Conservation (phyloP, 768 basidiomycete genomes). For the Guyanaporus albipodus region DNA sequence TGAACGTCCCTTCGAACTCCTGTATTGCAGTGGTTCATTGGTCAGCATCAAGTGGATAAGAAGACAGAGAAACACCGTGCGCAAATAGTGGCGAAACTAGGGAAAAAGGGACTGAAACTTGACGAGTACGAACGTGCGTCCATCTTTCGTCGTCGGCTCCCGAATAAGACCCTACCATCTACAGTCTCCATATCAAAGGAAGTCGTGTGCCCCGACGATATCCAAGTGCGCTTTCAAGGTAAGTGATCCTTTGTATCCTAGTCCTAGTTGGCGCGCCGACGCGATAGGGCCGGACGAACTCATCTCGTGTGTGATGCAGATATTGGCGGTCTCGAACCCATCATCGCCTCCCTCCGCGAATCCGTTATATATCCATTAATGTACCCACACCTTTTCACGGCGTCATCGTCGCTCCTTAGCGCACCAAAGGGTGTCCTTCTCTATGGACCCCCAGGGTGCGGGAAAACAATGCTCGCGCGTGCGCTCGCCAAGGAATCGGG, state of each 20-base stretch:
- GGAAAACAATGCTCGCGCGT: slow-evolving; percentile 99
- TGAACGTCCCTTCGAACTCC: background rate
- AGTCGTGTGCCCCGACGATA: slow-evolving; percentile 90
- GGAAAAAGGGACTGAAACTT: slow-evolving; percentile 69
- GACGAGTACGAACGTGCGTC: slow-evolving; percentile 86
- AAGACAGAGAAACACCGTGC: slow-evolving; percentile 65
- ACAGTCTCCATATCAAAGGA: slow-evolving; percentile 85
- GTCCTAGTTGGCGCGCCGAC: background rate
- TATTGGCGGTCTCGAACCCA: slow-evolving; percentile 90
- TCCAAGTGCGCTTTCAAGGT: slow-evolving; percentile 73
- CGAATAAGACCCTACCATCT: slow-evolving; percentile 4
- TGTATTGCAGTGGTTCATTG: slow-evolving; percentile 59
- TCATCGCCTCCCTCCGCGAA: slow-evolving; percentile 87
- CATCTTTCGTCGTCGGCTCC: background rate
- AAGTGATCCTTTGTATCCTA: slow-evolving; percentile 11
- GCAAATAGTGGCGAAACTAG: slow-evolving; percentile 65
- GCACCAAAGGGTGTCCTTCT: slow-evolving; percentile 96
- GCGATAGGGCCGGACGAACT: background rate
- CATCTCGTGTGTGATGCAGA: slow-evolving; percentile 45
- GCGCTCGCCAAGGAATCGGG: slow-evolving; percentile 96
- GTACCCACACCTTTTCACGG: slow-evolving; percentile 83
- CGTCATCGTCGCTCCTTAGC: slow-evolving; percentile 75
- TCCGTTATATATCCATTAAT: slow-evolving; percentile 93
- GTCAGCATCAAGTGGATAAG: slow-evolving; percentile 48
- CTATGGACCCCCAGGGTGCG: slow-evolving; percentile 96